Evolutionary conservation across 495 filamentous ascomycete species (phyloP).

Genomic region (Pyrenula massariospora): DNA sequence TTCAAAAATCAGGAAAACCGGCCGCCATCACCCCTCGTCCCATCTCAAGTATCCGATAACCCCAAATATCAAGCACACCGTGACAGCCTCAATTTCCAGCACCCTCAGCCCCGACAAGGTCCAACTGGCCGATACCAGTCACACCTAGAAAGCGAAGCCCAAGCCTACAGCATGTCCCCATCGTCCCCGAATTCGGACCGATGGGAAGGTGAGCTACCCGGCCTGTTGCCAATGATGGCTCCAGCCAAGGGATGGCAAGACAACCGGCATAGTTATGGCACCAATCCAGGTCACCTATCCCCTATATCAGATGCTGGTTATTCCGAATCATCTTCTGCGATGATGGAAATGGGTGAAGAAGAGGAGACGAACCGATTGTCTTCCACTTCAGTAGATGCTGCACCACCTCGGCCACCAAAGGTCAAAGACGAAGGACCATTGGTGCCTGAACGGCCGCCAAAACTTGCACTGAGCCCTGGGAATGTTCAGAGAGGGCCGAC

Average conservation of each 20-base stretch:
- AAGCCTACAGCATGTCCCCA: slow-evolving; percentile 44
- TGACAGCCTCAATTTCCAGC: slow-evolving; percentile 76
- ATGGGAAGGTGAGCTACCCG: slow-evolving; percentile 35
- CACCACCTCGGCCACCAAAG: slow-evolving; percentile 41
- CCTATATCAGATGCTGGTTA: slow-evolving; percentile 41
- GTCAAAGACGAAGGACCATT: slow-evolving; percentile 40
- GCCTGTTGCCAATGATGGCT: not conserved
- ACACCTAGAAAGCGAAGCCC: slow-evolving; percentile 68
- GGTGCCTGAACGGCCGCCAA: slow-evolving; percentile 34
- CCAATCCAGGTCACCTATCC: slow-evolving; percentile 28
- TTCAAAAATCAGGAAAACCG: slow-evolving; percentile 33
- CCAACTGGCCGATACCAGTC: slow-evolving; percentile 73
- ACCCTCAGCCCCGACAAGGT: slow-evolving; percentile 79
- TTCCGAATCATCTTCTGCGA: slow-evolving; percentile 29
- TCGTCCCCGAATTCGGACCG: slow-evolving; percentile 60
- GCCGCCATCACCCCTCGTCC: slow-evolving; percentile 50
- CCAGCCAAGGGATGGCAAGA: slow-evolving; percentile 20
- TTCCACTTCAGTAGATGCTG: slow-evolving; percentile 5
- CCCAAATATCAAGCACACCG: slow-evolving; percentile 88
- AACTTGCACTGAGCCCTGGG: slow-evolving; percentile 14
- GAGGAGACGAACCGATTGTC: not conserved
- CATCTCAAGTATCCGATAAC: slow-evolving; percentile 58
- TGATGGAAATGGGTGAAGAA: slow-evolving; percentile 1
- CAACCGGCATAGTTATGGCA: slow-evolving; percentile 27
- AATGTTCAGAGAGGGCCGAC: slow-evolving; percentile 22